Evolutionary conservation across 495 filamentous ascomycete genomes (phyloP), one percentile per base, ranked within the genome.

Genomic region (Letharia lupina): DNA sequence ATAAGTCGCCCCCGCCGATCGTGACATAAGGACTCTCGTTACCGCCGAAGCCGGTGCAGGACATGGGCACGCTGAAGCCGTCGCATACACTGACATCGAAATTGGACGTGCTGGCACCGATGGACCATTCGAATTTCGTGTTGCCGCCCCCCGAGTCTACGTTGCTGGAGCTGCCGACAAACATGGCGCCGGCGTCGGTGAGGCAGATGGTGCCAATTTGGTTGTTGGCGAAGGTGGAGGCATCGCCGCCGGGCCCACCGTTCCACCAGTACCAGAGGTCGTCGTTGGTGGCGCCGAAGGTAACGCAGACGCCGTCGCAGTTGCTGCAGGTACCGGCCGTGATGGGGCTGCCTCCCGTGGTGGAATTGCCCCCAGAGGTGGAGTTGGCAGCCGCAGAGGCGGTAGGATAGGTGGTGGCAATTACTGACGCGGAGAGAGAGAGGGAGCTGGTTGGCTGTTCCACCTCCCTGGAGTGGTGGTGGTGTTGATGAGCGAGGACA

Each of bases 51-150:
- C 52, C 52, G 12, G 52, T 56, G 12, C 52, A 56, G 28, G 15
- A 4, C 52, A 56, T 56, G 12, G 52, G 52, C 52, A 56, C 52
- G 52, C 52, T 56, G 52, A 56, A 56, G 52, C 52, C 52, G 31
- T 56, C 52, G 52, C 52, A 56, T 28, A 56, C 13, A 6, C 52
- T 56, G 4, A 56, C 52, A 5, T 56, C 52, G 15, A 56, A 56
- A 31, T 56, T 56, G 4, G 52, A 56, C 4, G 31, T 33, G 31
- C 4, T 31, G 28, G 23, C 23, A 6, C 52, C 52, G 52, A 56
- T 13, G 15, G 52, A 56, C 52, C 52, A 56, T 56, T 56, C 52
- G 52, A 56, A 56, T 9, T 56, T 56, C 4, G 52, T 56, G 28
- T 35, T 56, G 12, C 23, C 52, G 31, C 52, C 52, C 1, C 28